Percentiles rank a stretch among this genome's conserved stretches.
phyloP scores from a whole-genome alignment of 2,329 filamentous ascomycete genomes.

The Aureobasidium vineae region DNA sequence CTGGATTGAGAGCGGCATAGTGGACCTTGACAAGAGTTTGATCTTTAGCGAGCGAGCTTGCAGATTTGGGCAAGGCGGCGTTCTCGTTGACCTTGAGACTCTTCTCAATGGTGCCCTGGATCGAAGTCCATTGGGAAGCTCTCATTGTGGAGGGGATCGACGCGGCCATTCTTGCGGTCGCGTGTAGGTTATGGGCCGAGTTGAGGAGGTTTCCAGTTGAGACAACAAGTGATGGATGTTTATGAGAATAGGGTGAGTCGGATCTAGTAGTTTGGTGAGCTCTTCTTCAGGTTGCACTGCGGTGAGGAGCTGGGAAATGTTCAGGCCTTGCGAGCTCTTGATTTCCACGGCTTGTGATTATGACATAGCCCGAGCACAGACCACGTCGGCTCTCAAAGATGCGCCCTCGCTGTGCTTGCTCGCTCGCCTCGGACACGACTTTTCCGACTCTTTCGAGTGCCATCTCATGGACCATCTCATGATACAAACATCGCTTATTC shows the following conservation, averaged over 20 bases:
- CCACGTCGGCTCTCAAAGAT: background rate
- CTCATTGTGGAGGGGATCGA: constrained; percentile 35
- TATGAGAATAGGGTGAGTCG: background rate
- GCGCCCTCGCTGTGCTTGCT: background rate
- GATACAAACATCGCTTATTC: background rate
- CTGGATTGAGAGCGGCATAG: constrained; percentile 49
- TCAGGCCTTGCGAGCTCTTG: background rate
- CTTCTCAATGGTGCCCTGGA: constrained; percentile 37
- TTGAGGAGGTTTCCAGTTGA: background rate
- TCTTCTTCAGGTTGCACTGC: background rate
- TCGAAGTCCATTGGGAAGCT: constrained; percentile 34
- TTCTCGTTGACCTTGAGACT: constrained; percentile 36
- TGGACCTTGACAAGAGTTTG: constrained; percentile 48
- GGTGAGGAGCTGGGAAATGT: background rate
- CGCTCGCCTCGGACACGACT: background rate
- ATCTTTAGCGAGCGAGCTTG: constrained; percentile 31
- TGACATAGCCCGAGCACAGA: constrained; percentile 1
- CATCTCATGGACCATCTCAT: background rate
- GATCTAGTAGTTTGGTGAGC: background rate
- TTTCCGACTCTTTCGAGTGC: background rate
- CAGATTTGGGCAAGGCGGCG: constrained; percentile 32
- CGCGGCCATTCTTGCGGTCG: constrained; percentile 27
- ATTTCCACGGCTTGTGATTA: background rate
- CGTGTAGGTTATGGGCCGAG: background rate
- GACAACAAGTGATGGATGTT: background rate